Evolutionary conservation across 352 stramenopile species (phyloP), one percentile per base, ranked within the genome.

Genomic region (Thalassiosira livingstoniorum): DNA sequence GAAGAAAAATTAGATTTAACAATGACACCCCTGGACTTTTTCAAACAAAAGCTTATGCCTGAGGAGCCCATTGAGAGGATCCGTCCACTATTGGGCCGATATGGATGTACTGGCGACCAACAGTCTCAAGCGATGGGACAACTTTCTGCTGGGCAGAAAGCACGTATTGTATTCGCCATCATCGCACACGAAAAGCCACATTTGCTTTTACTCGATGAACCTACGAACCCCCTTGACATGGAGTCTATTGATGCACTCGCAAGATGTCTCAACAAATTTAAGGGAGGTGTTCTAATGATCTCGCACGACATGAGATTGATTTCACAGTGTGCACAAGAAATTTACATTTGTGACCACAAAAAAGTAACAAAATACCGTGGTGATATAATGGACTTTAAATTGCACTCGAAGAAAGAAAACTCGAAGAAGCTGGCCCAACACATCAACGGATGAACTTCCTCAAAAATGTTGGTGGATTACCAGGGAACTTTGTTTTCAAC

Each of bases 331-430:
- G 98, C 97, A 64, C 96, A 99, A 83, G 97, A 99, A 89, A 99
- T 99, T 89, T 99, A 98, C 94, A 94, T 99, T 63, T 97, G 98
- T 77, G 97, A 99, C 79, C 93, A 99, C 82, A 97, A 98, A 76
- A 95, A 95, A 65, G 97, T 99, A 66, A 93, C 90, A 7, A 96
- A 96, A 57, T 99, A 99, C 91, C 91, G 98, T 54, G 97, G 97
- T 54, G 97, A 99, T 87, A 99, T 99, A 83, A 95, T 95, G 75
- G 96, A 99, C 83, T 99, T 99, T 89, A 99, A 99, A 91, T 47
- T 95, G 42, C 82, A 91, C 45, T 83, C 88, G 0, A 89, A 89
- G 69, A 95, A 95, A 62, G 89, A 90, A 65, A 94, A 95, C 70
- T 78, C 66, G 23, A 94, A 93, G 75, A 94, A 93, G 65, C 75